Conservation (phyloP, 2,329 filamentous ascomycete species). For the Herpotrichia juniperi region DNA sequence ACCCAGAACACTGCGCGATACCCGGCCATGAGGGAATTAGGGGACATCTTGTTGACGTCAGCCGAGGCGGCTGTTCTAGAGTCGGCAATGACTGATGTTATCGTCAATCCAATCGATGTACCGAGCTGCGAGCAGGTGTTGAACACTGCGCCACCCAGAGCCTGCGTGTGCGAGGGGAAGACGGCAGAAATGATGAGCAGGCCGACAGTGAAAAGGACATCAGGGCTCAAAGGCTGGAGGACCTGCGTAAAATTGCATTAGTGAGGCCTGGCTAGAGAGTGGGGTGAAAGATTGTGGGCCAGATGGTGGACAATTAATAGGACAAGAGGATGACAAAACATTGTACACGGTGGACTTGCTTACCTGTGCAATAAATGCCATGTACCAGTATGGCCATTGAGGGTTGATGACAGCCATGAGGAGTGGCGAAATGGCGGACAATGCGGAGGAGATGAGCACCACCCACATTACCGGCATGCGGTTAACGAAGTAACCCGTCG, state of each 20-base stretch:
- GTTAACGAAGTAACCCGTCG: conserved; percentile 54
- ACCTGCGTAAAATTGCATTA: conserved; percentile 54
- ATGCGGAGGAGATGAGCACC: conserved; percentile 46
- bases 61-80: not conserved
- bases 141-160: conserved; percentile 66
- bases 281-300: too few species aligned
- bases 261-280: too few species aligned
- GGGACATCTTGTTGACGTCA: not conserved
- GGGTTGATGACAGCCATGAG: conserved; percentile 62
- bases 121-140: conserved; percentile 65
- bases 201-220: conserved; percentile 63
- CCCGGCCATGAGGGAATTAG: not conserved
- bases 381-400: conserved; percentile 58
- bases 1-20: conserved; percentile 9
- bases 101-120: conserved; percentile 36
- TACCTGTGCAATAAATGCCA: too few species aligned
- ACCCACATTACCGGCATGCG: conserved; percentile 50
- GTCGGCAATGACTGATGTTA: conserved; percentile 22
- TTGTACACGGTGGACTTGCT: too few species aligned
- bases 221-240: conserved; percentile 51
- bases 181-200: conserved; percentile 60
- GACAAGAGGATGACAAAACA: too few species aligned
- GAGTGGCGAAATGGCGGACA: conserved; percentile 56
- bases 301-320: too few species aligned
- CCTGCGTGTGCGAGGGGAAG: conserved; percentile 63